These are phyloP conservation scores for Umbelopsis ramanniana DNA, from an alignment of 192 early-diverging fungal genomes.

Conservation along the genomic window DNA sequence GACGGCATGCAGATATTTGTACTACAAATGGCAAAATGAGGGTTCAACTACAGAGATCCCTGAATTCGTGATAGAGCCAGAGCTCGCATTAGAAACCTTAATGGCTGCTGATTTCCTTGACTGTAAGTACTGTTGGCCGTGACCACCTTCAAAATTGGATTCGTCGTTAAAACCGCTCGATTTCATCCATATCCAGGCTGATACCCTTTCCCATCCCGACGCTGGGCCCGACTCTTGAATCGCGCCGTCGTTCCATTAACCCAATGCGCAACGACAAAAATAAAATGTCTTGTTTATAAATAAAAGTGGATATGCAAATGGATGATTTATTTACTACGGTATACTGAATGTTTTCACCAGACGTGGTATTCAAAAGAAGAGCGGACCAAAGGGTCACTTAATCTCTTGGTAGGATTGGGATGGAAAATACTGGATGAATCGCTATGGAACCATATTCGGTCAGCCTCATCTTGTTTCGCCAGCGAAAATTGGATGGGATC, in stretches of 20 bases:
- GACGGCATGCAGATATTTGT: constrained; percentile 92
- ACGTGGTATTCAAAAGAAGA: constrained; percentile 6
- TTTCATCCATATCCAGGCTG: too few relatives aligned
- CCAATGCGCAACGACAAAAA: background rate
- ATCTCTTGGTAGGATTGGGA: background rate
- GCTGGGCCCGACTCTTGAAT: too few relatives aligned
- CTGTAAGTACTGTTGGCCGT: constrained; percentile 52
- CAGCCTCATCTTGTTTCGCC: constrained; percentile 17
- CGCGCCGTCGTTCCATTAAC: too few relatives aligned
- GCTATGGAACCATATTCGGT: constrained; percentile 14
- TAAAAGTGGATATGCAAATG: background rate
- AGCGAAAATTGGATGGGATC: constrained; percentile 11
- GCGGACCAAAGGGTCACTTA: constrained; percentile 7
- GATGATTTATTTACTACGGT: constrained; percentile 8
- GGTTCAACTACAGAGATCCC: constrained; percentile 77
- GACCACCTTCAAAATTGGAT: too few relatives aligned
- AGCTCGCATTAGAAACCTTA: constrained; percentile 87
- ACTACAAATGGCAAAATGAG: constrained; percentile 80
- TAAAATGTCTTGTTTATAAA: background rate
- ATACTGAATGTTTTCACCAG: background rate
- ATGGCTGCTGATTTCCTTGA: constrained; percentile 98
- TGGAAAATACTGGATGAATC: constrained; percentile 5
- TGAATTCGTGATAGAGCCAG: constrained; percentile 88
- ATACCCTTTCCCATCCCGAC: too few relatives aligned
- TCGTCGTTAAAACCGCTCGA: too few relatives aligned